Percentiles rank a stretch among this genome's conserved stretches.
phyloP scores from a whole-genome alignment of 2,329 filamentous ascomycete species.

The Chaetomium sp. region DNA sequence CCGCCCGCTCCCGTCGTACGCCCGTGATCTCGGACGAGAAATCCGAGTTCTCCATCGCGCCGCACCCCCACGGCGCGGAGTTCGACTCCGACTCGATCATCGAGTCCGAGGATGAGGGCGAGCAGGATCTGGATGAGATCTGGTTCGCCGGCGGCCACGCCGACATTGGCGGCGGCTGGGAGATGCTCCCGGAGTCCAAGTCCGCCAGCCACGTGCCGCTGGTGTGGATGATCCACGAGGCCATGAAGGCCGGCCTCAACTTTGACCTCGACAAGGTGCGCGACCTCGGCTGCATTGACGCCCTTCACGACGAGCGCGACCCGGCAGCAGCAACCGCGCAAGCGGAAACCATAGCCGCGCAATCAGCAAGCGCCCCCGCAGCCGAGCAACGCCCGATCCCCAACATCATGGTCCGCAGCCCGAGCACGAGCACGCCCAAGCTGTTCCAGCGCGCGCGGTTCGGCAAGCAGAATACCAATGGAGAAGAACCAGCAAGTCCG shows the following conservation, averaged over 20 bases:
- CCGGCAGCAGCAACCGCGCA: not conserved
- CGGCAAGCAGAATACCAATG: not conserved
- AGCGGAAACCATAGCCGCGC: not conserved
- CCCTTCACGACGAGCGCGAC: slow-evolving; percentile 30
- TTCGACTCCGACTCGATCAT: slow-evolving; percentile 28
- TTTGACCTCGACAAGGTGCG: slow-evolving; percentile 65
- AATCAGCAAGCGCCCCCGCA: not conserved
- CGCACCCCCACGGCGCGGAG: slow-evolving; percentile 18
- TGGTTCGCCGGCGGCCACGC: slow-evolving; percentile 77
- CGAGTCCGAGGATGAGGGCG: slow-evolving; percentile 40
- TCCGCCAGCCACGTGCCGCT: slow-evolving; percentile 59
- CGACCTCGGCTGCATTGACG: slow-evolving; percentile 55
- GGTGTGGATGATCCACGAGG: slow-evolving; percentile 59
- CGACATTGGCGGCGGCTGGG: slow-evolving; percentile 74
- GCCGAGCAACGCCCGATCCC: slow-evolving; percentile 14
- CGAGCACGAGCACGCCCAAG: slow-evolving; percentile 19
- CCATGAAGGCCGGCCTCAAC: slow-evolving; percentile 56
- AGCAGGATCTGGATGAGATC: slow-evolving; percentile 72
- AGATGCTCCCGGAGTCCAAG: slow-evolving; percentile 48
- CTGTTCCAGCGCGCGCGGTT: slow-evolving; percentile 14
- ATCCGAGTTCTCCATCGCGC: slow-evolving; percentile 19
- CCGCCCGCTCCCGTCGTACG: slow-evolving; percentile 13
- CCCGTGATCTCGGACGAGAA: slow-evolving; percentile 17
- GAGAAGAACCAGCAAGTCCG: not conserved
- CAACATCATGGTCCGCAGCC: slow-evolving; percentile 22